Evolutionary conservation across 2,329 filamentous ascomycete species (phyloP).

Genomic region (Escovopsis sp.): DNA sequence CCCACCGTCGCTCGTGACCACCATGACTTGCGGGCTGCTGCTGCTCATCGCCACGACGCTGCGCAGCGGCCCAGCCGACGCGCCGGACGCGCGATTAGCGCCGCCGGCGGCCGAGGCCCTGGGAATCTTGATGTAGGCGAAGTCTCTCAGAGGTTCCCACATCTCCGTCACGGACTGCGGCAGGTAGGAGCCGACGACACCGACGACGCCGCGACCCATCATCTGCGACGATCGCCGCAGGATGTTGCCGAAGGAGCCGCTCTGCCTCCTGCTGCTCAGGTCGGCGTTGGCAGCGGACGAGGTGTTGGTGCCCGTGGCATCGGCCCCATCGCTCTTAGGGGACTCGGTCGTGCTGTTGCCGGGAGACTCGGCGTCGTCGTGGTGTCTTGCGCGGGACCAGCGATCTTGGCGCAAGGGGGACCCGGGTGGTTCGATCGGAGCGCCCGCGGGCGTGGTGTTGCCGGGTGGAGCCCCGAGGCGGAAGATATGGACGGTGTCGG

Average conservation of each 20-base stretch:
- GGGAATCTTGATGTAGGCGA: conserved; percentile 90
- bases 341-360: conserved; percentile 37
- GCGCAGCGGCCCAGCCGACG: conserved; percentile 41
- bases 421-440: conserved; percentile 23
- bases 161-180: conserved; percentile 92
- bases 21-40: conserved; percentile 91
- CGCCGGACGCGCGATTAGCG: conserved; percentile 13
- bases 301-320: conserved; percentile 17
- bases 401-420: conserved; percentile 31
- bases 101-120: conserved; percentile 27
- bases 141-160: conserved; percentile 91
- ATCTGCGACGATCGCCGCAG: conserved; percentile 89
- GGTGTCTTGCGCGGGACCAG: conserved; percentile 38
- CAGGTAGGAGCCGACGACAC: conserved; percentile 80
- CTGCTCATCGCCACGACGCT: conserved; percentile 98
- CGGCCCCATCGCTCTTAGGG: conserved; percentile 32
- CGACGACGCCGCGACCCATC: conserved; percentile 76
- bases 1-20: conserved; percentile 87
- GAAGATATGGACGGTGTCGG: conserved; percentile 95
- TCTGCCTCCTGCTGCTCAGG: conserved; percentile 30
- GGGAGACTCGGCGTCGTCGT: conserved; percentile 29
- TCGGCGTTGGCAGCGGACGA: conserved; percentile 10
- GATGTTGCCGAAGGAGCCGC: conserved; percentile 78
- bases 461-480: conserved; percentile 46
- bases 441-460: conserved; percentile 20